These are phyloP conservation scores for Fusarium tjaetaba DNA, from an alignment of 2,329 filamentous ascomycete species.

Conservation along the genomic window DNA sequence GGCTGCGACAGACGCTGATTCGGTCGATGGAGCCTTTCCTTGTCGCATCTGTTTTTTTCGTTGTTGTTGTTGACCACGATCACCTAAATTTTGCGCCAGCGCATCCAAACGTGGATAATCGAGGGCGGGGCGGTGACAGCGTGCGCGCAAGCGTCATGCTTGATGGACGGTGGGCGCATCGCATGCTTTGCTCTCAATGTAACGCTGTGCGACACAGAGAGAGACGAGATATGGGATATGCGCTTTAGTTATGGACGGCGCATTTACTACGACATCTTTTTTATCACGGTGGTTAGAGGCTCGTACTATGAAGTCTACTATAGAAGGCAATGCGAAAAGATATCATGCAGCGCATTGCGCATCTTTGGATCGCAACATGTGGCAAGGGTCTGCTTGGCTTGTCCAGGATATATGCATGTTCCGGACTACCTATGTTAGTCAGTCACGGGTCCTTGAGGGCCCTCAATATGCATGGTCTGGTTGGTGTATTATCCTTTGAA, in stretches of 20 bases:
- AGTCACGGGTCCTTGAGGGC: constrained; percentile 28
- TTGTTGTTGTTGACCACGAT: constrained; percentile 39
- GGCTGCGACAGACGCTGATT: constrained; percentile 43
- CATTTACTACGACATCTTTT: not conserved
- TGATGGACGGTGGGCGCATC: constrained; percentile 42
- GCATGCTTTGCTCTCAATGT: constrained; percentile 35
- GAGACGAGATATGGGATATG: constrained; percentile 6
- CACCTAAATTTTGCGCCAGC: constrained; percentile 39
- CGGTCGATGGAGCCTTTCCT: constrained; percentile 29
- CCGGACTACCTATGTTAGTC: constrained; percentile 13
- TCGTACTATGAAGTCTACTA: not conserved
- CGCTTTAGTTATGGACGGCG: constrained; percentile 29
- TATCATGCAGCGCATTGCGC: constrained; percentile 26
- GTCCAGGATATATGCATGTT: constrained; percentile 31
- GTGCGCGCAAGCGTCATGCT: constrained; percentile 46
- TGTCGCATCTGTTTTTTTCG: constrained; percentile 42
- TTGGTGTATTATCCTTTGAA: constrained; percentile 29
- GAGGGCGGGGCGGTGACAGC: constrained; percentile 44
- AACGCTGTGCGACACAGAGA: constrained; percentile 27
- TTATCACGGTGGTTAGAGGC: not conserved
- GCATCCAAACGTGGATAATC: constrained; percentile 42
- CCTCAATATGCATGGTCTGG: constrained; percentile 35
- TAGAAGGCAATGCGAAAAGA: not conserved
- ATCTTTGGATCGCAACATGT: constrained; percentile 38
- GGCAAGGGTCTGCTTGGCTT: constrained; percentile 37